A percentile compares a stretch with the other conserved stretches of the same genome.
phyloP scores from a whole-genome alignment of 2,329 filamentous ascomycete genomes.

The Alternaria novae-zelandiae region DNA sequence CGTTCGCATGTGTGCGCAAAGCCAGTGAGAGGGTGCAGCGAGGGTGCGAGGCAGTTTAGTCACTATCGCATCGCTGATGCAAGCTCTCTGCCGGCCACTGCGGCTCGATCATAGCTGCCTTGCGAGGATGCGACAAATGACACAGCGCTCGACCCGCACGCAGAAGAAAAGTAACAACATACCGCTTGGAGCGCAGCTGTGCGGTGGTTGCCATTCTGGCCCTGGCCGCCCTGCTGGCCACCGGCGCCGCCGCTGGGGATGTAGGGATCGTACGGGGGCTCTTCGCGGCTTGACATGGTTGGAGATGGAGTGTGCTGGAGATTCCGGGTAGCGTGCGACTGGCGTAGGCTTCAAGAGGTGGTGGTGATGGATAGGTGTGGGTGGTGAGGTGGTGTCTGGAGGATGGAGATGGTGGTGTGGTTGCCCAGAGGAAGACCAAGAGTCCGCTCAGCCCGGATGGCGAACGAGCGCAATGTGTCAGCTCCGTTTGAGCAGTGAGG shows the following conservation, averaged over 20 bases:
- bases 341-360: slow-evolving; percentile 18
- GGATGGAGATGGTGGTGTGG: slow-evolving; percentile 30
- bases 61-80: slow-evolving; percentile 14
- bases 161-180: slow-evolving; percentile 40
- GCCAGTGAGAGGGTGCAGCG: neutral
- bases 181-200: slow-evolving; percentile 83
- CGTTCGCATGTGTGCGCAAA: neutral
- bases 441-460: slow-evolving; percentile 24
- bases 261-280: slow-evolving; percentile 82
- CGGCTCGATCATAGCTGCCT: slow-evolving; percentile 6
- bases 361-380: slow-evolving; percentile 24
- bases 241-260: slow-evolving; percentile 72
- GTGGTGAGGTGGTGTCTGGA: slow-evolving; percentile 31
- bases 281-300: slow-evolving; percentile 59
- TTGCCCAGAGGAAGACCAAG: slow-evolving; percentile 15
- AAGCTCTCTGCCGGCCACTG: slow-evolving; percentile 18
- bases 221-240: slow-evolving; percentile 55
- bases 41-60: neutral
- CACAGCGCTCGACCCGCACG: slow-evolving; percentile 4
- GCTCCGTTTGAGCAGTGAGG: slow-evolving; percentile 41
- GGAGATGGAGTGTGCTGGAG: slow-evolving; percentile 7
- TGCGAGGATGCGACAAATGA: slow-evolving; percentile 1
- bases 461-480: slow-evolving; percentile 33
- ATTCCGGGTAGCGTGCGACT: slow-evolving; percentile 22
- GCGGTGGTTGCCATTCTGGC: slow-evolving; percentile 64